Base-by-base conservation (phyloP, 176 grass and related monocot species). In the Oryza rufipogon region DNA sequence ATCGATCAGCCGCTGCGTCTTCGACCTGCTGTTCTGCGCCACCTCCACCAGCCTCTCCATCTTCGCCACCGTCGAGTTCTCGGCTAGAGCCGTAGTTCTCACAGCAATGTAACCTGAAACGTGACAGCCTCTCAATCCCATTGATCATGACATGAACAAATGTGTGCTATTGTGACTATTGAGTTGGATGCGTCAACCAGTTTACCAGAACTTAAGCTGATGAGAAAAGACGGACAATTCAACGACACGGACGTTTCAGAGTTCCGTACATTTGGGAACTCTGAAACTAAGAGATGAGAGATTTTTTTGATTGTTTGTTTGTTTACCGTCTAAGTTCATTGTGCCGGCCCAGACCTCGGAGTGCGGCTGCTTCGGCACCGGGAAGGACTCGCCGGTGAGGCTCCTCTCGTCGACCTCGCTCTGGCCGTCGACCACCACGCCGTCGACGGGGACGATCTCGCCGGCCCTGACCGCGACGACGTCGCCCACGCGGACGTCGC, bases 361-460 rank as follows among this genome's bases (percentile, higher is more conserved):
- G 5, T 58, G 58, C 7, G 60, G 63, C 0, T 86, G 90, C 71
- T 97, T 97, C 0, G 84, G 48, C 22, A 92, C 92, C 0, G 90
- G 92, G 44, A 94, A 91, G 5, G 90, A 91, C 90, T 97, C 95
- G 47, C 95, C 95, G 20, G 92, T 97, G 54, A 97, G 90, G 82
- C 88, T 97, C 8, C 84, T 89, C 76, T 97, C 88, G n/a, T 97
- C 91, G 11, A 92, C 82, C 39, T 94, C 91, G 20, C 91, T 77
- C 54, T 71, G 80, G 42, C 95, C 95, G 0, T 86, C 84, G 1
- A 97, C 88, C 2, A 97, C 90, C 17, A 92, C 78, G 0, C 92
- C 95, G 9, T 94, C 95, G 0, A 94, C 82, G 2, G 95, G 95
- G 4, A 97, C 86, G 16, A 89, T 71, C 58, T 97, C 88, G 1